Evolutionary conservation across 2,329 filamentous ascomycete genomes (phyloP), one percentile per base, ranked within the genome.

Genomic region (Pseudofabraea citricarpa): DNA sequence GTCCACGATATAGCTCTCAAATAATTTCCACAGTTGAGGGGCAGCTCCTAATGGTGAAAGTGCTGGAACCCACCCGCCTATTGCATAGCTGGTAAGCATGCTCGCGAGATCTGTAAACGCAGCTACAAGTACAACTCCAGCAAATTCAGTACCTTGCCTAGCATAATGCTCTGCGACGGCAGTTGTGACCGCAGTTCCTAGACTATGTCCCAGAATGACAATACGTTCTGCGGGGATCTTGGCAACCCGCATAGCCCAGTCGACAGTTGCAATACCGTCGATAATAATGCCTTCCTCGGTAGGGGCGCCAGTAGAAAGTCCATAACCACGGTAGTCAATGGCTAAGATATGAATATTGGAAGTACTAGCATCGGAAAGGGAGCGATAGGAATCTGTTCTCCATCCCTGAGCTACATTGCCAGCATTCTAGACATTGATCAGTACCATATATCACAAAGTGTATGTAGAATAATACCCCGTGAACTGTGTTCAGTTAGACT

Each of bases 261-360:
- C 75, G 3, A 94, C 71, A 3, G 88, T 68, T 0, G 88, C 73
- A 3, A 85, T 71, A 13, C 83, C 88, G 60, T 97, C 91, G 4
- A 77, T 79, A 43, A 95, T 87, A 6, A 97, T 68, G 0, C 91
- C 91, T 26, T 75, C 68, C 66, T 97, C 91, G 0, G 82, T 84
- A 0, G 91, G 91, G 4, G 66, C 68, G n/a, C 91, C 89, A 0
- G 83, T 87, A 7, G 87, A 93, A 29, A 79, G 74, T 1, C 90
- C 90, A 55, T 88, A 96, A 6, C 90, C 90, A 15, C 90, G 85
- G 65, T 96, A 96, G 69, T 95, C 90, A 56, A 95, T 81, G 29
- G 88, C 79, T n/a, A 96, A 71, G 35, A 95, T 77, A 59, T 96
- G 90, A 43, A 90, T 79, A 44, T 76, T 71, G 0, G 72, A 81